These are phyloP conservation scores for Elongisporangium anandrum DNA, from an alignment of 352 stramenopile species.

Conservation along the genomic window DNA sequence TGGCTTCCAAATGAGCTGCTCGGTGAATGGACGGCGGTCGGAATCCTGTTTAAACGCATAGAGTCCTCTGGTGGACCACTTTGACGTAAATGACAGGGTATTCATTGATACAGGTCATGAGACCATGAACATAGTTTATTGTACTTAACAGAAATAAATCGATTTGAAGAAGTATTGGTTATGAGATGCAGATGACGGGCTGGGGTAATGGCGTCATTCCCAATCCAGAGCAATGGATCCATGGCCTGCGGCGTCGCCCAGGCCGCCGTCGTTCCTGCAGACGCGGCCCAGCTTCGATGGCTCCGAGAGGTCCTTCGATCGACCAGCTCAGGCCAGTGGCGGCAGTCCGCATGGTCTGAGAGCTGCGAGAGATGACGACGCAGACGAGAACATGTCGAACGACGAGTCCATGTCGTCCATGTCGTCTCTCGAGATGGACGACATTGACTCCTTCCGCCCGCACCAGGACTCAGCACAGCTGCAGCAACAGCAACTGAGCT, in stretches of 20 bases:
- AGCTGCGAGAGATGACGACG: conserved; percentile 14
- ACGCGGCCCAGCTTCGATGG: not conserved
- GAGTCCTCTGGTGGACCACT: not conserved
- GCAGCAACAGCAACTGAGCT: conserved; percentile 4
- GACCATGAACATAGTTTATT: too few species aligned
- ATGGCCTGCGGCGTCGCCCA: not conserved
- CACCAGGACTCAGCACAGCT: not conserved
- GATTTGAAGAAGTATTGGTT: not conserved
- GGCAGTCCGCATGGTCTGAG: not conserved
- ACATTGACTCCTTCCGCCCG: not conserved
- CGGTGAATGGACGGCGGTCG: not conserved
- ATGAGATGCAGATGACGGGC: not conserved
- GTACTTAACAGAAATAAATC: too few species aligned
- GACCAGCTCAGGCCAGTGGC: not conserved
- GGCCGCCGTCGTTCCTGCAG: not conserved
- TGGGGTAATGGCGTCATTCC: not conserved
- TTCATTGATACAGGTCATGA: not conserved
- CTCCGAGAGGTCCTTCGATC: not conserved
- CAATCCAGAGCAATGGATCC: not conserved
- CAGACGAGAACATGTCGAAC: conserved; percentile 50
- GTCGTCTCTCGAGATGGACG: conserved; percentile 36
- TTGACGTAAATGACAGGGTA: not conserved
- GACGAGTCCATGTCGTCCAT: conserved; percentile 58
- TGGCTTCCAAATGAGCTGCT: conserved; percentile 3
- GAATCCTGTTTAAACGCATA: not conserved